Conservation (phyloP, 768 basidiomycete species). For the Xanthoconium stramineum region DNA sequence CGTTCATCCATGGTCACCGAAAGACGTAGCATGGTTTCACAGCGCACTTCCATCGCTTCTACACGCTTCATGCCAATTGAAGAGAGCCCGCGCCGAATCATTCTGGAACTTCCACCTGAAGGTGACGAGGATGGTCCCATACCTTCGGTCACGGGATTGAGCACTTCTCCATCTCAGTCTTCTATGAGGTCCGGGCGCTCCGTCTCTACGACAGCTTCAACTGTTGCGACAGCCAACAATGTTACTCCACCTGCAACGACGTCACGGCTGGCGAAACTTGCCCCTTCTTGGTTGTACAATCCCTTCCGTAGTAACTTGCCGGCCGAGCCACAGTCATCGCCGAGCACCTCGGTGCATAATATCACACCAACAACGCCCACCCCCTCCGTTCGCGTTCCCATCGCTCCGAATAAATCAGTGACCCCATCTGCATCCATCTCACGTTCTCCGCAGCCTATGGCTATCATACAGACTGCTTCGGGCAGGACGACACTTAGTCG, state of each 20-base stretch:
- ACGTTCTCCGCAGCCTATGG: constrained; percentile 41
- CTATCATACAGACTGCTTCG: constrained; percentile 36
- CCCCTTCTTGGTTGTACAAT: constrained; percentile 78
- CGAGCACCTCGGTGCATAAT: constrained; percentile 44
- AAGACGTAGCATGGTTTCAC: constrained; percentile 38
- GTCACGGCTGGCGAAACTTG: constrained; percentile 52
- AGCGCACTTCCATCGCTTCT: constrained; percentile 49
- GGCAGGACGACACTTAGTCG: constrained; percentile 48
- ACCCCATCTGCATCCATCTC: constrained; percentile 31
- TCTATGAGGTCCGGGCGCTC: constrained; percentile 58
- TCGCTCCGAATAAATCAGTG: constrained; percentile 26
- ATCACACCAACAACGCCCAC: constrained; percentile 21
- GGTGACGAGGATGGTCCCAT: constrained; percentile 29
- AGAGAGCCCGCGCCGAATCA: constrained; percentile 58
- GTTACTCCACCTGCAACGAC: constrained; percentile 27
- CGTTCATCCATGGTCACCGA: constrained; percentile 34
- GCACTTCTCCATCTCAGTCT: constrained; percentile 65
- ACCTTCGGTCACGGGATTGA: constrained; percentile 37
- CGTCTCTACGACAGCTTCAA: constrained; percentile 37
- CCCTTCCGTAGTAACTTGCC: constrained; percentile 59
- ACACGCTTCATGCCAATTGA: constrained; percentile 61
- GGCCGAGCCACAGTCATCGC: constrained; percentile 54
- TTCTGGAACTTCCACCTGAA: constrained; percentile 52
- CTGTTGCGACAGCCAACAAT: constrained; percentile 15
- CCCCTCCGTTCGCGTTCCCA: constrained; percentile 29